Evolutionary conservation across 768 basidiomycete genomes (phyloP).

Genomic region (Mycena crocata): DNA sequence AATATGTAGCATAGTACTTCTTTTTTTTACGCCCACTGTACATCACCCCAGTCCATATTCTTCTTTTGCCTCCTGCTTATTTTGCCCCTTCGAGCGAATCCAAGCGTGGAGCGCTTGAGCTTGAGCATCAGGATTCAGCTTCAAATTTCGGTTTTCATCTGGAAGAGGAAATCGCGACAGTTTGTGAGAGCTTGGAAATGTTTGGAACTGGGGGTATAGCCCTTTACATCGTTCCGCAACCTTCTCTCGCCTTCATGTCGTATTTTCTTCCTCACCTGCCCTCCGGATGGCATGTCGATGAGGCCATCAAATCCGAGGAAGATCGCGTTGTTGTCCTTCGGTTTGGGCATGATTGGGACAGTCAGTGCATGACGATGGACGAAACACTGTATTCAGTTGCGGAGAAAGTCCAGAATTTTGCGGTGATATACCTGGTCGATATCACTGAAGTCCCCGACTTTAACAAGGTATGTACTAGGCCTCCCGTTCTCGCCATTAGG

Average conservation of each 20-base stretch:
- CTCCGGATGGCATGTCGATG: constrained; percentile 98
- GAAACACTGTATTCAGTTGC: constrained; percentile 93
- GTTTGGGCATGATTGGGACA: constrained; percentile 76
- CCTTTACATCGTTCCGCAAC: background rate
- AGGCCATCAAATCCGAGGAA: constrained; percentile 98
- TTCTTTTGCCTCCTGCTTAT: too few species aligned
- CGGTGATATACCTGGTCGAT: constrained; percentile 94
- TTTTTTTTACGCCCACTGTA: background rate
- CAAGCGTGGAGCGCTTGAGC: too few species aligned
- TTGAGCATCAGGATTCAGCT: too few species aligned
- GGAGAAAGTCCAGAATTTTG: constrained; percentile 98
- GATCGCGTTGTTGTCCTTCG: constrained; percentile 95
- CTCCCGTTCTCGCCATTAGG: background rate
- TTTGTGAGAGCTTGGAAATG: background rate
- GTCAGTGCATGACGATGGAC: constrained; percentile 99
- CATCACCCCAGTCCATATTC: too few species aligned
- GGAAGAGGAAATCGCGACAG: background rate
- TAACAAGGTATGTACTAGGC: constrained; percentile 82
- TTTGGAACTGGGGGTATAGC: background rate
- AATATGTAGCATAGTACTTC: background rate
- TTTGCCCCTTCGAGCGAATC: too few species aligned
- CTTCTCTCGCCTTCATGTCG: constrained; percentile 6
- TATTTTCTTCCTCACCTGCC: constrained; percentile 86
- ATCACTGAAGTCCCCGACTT: constrained; percentile 98
- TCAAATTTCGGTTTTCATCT: too few species aligned